Evolutionary conservation across 2,329 filamentous ascomycete genomes (phyloP), one percentile per base, ranked within the genome.

Genomic region (Pseudocercospora vitis): DNA sequence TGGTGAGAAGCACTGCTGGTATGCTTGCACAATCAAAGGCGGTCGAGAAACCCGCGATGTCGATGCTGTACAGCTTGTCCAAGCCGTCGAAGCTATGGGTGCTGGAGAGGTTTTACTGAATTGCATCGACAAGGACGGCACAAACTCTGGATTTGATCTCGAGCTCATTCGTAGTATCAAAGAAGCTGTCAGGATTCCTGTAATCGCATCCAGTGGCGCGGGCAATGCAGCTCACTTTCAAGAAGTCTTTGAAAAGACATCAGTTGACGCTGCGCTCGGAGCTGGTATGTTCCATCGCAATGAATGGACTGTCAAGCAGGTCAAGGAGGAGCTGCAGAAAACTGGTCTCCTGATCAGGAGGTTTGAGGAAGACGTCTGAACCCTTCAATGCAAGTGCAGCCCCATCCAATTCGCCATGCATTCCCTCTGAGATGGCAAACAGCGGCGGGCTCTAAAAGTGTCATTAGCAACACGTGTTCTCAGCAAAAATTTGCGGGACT

Each of bases 221-320:
- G 94, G 94, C 1, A 85, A 87, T 63, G 92, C 94, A 1, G 81
- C 70, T 0, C 94, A 99, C 74, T 99, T 99, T 69, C 81, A 84
- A 48, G 88, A 97, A 69, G 94, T 97, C 1, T 99, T 99, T 72
- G 77, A 82, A 52, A 78, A 88, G 74, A 97, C 94, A 7, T 78
- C 79, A 12, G 92, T 92, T 2, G 94, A 99, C 77, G 94, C 94
- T 46, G 94, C 94, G 23, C 76, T 99, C 56, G 94, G 94, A 2
- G 94, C 94, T 7, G 94, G 94, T 49, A 99, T 99, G 87, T 99
- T 99, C 74, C 94, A 99, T 75, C 79, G 94, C 45, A 89, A 87
- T 31, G 92, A 99, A 76, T 99, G 92, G 73, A 96, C 91, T 0
- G 92, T 99, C 12, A 86, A 85, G 71, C 86, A 97, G 67, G 94